Base-by-base conservation (phyloP, 345 rosid species). In the Arabis alpina region DNA sequence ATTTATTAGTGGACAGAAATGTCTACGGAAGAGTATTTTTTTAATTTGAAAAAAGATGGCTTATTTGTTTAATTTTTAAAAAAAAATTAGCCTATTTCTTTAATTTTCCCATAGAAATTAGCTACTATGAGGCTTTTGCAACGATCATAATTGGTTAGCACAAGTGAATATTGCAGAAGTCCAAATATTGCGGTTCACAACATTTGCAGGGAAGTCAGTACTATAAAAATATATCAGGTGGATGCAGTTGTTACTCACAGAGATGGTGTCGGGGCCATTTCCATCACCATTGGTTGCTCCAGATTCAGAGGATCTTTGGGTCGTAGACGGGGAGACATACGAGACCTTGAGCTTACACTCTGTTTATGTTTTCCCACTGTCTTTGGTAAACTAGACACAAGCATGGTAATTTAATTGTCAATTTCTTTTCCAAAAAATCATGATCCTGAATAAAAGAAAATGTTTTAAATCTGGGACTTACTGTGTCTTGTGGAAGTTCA, bases 291-390 rank as follows among this genome's bases (percentile, higher is more conserved):
- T 81, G 40, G 79, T 73, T 52, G 75, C 71, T 58, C 82, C 86
- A 54, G 85, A 86, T 57, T 80, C 88, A 48, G 80, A 76, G 70
- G 76, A 82, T 64, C 77, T 88, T 70, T 79, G 84, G 40, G 85
- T 24, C 24, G 93, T 79, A 32, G 86, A 78, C 24, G 88, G 84
- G 42, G 89, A 15, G 45, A 75, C 54, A 68, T 91, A 89, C 1
- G 84, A 71, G 73, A 91, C 99, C 82, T 83, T 94, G 56, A 94
- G 96, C 83, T 87, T 89, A 80, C 83, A 80, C 69, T 93, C 98
- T 76, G 90, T 85, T 59, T 91, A 72, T 19, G 75, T 54, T 76
- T 76, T 91, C 68, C 87, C 91, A 75, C 78, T 79, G 43, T 86
- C 96, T 80, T 89, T 93, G 52, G 75, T 88, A 64, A 93, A 93